phyloP scores from a whole-genome alignment of 169 alveolate species.

The Plasmodium gonderi region DNA sequence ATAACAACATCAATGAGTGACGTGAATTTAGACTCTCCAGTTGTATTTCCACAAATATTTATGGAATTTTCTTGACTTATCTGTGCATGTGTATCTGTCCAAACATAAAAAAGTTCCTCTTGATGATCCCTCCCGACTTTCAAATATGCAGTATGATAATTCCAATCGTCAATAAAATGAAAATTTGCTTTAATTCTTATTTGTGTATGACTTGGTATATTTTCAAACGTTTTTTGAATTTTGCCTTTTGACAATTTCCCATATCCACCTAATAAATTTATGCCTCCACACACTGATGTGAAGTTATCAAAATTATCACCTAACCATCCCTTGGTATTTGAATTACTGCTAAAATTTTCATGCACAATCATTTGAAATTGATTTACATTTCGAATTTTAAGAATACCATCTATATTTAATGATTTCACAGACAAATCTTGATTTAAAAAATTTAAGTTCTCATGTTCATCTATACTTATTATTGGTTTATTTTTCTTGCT shows the following conservation, averaged over 20 bases:
- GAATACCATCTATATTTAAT: slow-evolving; percentile 77
- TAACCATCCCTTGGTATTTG: slow-evolving; percentile 82
- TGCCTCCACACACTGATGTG: slow-evolving; percentile 83
- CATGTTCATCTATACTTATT: slow-evolving; percentile 66
- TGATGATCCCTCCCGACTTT: slow-evolving; percentile 75
- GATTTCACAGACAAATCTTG: slow-evolving; percentile 37
- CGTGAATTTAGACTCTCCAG: slow-evolving; percentile 29
- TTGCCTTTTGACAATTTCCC: slow-evolving; percentile 78
- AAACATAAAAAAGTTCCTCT: slow-evolving; percentile 80
- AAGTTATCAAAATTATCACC: slow-evolving; percentile 76
- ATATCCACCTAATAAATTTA: slow-evolving; percentile 83
- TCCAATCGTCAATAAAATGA: slow-evolving; percentile 86
- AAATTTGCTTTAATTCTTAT: slow-evolving; percentile 79
- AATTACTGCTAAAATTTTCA: slow-evolving; percentile 72
- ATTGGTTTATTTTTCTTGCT: slow-evolving; percentile 68
- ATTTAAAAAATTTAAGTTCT: slow-evolving; percentile 34
- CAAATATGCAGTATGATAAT: slow-evolving; percentile 82
- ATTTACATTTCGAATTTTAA: slow-evolving; percentile 76
- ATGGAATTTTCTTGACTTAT: slow-evolving; percentile 56
- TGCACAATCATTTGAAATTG: slow-evolving; percentile 84
- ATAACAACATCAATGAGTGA: slow-evolving; percentile 44
- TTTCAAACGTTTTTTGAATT: slow-evolving; percentile 80
- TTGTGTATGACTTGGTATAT: slow-evolving; percentile 82
- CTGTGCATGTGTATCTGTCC: slow-evolving; percentile 81
- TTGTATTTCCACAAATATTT: slow-evolving; percentile 83